Evolutionary conservation across 345 rosid genomes (phyloP), one percentile per base, ranked within the genome.

Genomic region (Gossypium arboreum): DNA sequence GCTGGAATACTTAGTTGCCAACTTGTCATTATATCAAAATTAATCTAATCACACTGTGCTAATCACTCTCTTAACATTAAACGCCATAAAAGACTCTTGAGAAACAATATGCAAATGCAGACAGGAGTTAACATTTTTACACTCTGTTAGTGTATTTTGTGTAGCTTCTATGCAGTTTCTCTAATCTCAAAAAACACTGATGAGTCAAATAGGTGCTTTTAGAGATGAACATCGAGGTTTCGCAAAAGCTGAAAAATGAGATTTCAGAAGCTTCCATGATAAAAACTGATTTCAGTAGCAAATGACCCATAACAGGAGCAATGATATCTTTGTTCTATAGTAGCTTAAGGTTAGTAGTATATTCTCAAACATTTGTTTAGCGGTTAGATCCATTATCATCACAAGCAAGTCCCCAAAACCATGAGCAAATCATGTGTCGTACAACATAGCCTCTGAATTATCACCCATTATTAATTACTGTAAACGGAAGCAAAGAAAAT

Each of bases 231-330:
- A 44, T 66, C 11, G 12, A 45, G 54, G 11, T 7, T 67, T 67
- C 22, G 29, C 9, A 52, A 17, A 70, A 51, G 73, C 17, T 17
- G 60, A 9, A 51, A 44, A 52, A 50, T 70, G 24, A 70, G 52
- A 4, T 45, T 45, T 67, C 24, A 12, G 54, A 67, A 67, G 71
- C 56, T 67, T 67, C 56, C 56, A 67, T 13, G 18, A 67, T 47
- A 27, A 67, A 13, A 50, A 27, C 45, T 4, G 58, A 69, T 8
- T 50, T 50, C 12, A 27, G 9, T 4, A 17, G 59, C 71, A 67
- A 67, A 68, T 51, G 27, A 25, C 12, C 20, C n/a, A 27, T 51
- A 69, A 50, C 6, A 3, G 41, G 15, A 47, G 44, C 22, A 25
- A 22, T 68, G 25, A 25, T 16, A 68, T 68, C 44, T 68, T 25